These are phyloP conservation scores for Amphirosellinia nigrospora DNA, from an alignment of 495 filamentous ascomycete species.

Conservation along the genomic window DNA sequence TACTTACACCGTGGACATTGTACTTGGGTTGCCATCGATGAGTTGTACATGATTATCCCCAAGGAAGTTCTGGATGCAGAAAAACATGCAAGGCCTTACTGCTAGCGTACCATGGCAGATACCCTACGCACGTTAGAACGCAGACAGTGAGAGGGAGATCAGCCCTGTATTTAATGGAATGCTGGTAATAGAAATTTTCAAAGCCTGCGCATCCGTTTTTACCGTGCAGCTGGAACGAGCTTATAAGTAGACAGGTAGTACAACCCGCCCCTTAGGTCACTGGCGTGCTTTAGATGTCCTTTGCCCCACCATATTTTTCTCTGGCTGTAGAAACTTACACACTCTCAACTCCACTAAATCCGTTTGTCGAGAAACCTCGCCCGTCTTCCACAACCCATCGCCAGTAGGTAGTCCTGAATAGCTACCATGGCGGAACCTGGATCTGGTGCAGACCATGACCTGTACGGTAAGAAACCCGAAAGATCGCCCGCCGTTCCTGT, in stretches of 20 bases:
- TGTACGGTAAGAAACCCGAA: slow-evolving; percentile 64
- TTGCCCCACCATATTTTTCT: slow-evolving; percentile 40
- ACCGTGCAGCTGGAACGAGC: neutral
- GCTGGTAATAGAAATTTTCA: neutral
- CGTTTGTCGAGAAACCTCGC: slow-evolving; percentile 19
- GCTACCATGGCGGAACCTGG: slow-evolving; percentile 46
- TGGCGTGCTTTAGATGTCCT: neutral
- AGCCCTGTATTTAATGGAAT: neutral
- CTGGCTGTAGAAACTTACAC: slow-evolving; percentile 3
- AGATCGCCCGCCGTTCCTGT: slow-evolving; percentile 29
- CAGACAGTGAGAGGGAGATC: neutral
- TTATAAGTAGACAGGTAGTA: neutral
- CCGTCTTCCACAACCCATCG: slow-evolving; percentile 19
- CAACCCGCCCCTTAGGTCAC: neutral
- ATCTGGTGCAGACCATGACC: slow-evolving; percentile 60
- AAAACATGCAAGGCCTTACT: neutral
- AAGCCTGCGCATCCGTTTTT: neutral
- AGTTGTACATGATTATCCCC: slow-evolving; percentile 15
- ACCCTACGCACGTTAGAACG: neutral
- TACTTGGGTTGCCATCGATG: slow-evolving; percentile 5
- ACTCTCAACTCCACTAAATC: slow-evolving; percentile 26
- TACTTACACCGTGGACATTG: neutral
- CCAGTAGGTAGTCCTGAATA: slow-evolving; percentile 10
- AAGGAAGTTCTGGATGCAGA: neutral
- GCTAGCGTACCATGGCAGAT: neutral